Evolutionary conservation across 78 protist species (phyloP).

Genomic region (Emiliania huxleyi): DNA sequence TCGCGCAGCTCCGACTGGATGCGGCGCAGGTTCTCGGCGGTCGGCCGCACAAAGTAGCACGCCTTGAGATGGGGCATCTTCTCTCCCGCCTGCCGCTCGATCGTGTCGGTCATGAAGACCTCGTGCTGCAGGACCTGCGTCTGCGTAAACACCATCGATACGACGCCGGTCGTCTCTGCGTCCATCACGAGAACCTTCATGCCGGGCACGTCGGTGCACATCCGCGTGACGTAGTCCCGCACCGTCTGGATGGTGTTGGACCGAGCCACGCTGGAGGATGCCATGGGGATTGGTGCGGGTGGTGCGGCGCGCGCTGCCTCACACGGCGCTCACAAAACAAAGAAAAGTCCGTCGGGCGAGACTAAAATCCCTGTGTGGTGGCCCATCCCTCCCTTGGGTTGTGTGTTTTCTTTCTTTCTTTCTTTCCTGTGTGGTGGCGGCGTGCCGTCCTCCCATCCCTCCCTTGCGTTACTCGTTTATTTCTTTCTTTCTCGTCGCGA

Average conservation of each 20-base stretch:
- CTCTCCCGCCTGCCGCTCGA: constrained; percentile 65
- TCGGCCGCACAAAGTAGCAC: constrained; percentile 83
- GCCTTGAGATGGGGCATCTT: constrained; percentile 83
- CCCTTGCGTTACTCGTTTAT: no score
- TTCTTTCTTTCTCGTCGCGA: no score
- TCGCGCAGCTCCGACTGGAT: constrained; percentile 70
- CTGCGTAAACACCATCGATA: constrained; percentile 82
- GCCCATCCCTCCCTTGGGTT: no score
- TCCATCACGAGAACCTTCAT: constrained; percentile 90
- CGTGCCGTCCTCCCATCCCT: no score
- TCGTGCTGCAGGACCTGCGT: constrained; percentile 81
- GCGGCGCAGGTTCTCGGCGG: constrained; percentile 56
- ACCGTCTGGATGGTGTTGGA: constrained; percentile 58
- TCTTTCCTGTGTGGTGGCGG: no score
- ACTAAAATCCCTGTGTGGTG: no score
- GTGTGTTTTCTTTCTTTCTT: no score
- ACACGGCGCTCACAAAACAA: no score
- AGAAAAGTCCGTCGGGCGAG: no score
- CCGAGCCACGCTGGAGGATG: no score
- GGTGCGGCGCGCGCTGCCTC: no score
- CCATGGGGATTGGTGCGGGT: no score
- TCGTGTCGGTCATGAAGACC: constrained; percentile 84
- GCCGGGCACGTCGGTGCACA: constrained; percentile 63
- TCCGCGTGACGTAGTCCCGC: constrained; percentile 74
- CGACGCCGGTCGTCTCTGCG: constrained; percentile 79